Conservation (phyloP, 176 grass and related monocot species). For the Pharus latifolius region DNA sequence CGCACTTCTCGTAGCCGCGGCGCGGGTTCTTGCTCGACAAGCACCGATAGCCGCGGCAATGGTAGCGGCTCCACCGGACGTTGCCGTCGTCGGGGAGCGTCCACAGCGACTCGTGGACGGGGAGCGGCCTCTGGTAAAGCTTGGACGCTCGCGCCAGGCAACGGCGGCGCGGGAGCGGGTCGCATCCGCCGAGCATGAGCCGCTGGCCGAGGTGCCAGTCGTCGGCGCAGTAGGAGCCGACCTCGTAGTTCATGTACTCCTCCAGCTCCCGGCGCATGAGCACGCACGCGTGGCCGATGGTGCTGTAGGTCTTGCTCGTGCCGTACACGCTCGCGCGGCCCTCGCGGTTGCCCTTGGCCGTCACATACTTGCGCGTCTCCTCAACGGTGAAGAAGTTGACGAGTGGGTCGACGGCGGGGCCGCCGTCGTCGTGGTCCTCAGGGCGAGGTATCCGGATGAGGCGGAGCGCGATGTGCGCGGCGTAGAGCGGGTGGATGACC, state of each 20-base stretch:
- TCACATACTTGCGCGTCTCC: constrained; percentile 66
- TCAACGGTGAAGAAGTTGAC: constrained; percentile 58
- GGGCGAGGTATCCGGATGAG: constrained; percentile 62
- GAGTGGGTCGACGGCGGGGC: constrained; percentile 24
- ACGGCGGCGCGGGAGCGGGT: constrained; percentile 69
- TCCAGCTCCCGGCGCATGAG: constrained; percentile 47
- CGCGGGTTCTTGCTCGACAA: constrained; percentile 50
- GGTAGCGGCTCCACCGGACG: constrained; percentile 77
- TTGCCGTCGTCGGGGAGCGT: constrained; percentile 52
- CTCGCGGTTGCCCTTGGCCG: constrained; percentile 38
- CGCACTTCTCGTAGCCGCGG: constrained; percentile 52
- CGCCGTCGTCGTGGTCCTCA: background rate
- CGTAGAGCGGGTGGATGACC: constrained; percentile 79
- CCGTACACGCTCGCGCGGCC: constrained; percentile 27
- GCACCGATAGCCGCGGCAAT: constrained; percentile 63
- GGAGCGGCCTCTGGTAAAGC: constrained; percentile 35
- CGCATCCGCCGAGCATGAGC: constrained; percentile 70
- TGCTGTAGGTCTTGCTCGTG: constrained; percentile 37
- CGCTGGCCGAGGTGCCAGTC: constrained; percentile 78
- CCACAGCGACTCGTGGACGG: constrained; percentile 63
- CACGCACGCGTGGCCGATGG: constrained; percentile 51
- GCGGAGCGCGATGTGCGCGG: constrained; percentile 55
- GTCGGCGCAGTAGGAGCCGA: constrained; percentile 49
- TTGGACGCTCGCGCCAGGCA: constrained; percentile 70
- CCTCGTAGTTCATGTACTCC: constrained; percentile 69